These are phyloP conservation scores for Podosphaera leucotricha DNA, from an alignment of 2,329 filamentous ascomycete genomes.

Conservation along the genomic window DNA sequence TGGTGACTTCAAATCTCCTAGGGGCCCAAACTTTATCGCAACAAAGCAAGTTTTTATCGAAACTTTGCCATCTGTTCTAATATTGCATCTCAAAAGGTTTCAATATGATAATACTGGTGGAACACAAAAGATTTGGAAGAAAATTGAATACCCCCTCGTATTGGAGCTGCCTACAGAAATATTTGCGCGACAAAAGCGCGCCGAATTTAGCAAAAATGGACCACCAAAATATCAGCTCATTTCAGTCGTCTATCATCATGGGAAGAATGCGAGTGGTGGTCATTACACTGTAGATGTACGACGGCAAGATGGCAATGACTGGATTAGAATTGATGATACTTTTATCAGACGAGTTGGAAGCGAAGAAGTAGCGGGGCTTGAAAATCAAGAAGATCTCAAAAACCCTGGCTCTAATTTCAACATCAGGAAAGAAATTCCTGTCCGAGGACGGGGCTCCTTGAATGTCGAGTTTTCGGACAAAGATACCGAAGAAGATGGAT, in stretches of 20 bases:
- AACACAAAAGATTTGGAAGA: constrained; percentile 97
- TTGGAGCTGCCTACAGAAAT: constrained; percentile 82
- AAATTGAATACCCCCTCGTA: constrained; percentile 82
- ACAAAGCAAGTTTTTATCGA: constrained; percentile 95
- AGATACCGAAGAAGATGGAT: constrained; percentile 46
- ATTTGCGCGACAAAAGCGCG: constrained; percentile 51
- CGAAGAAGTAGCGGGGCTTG: constrained; percentile 73
- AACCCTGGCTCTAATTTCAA: constrained; percentile 41
- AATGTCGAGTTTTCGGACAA: constrained; percentile 37
- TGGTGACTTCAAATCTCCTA: constrained; percentile 59
- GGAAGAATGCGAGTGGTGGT: constrained; percentile 83
- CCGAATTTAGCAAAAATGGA: constrained; percentile 38
- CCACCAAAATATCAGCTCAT: constrained; percentile 69
- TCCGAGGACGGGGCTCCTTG: constrained; percentile 51
- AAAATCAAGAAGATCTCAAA: constrained; percentile 57
- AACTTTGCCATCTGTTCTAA: constrained; percentile 69
- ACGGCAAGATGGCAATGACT: constrained; percentile 81
- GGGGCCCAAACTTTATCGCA: constrained; percentile 51
- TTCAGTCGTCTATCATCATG: constrained; percentile 89
- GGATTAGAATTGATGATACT: constrained; percentile 91
- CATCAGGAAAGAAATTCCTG: constrained; percentile 28
- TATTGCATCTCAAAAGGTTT: constrained; percentile 91
- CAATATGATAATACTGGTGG: constrained; percentile 76
- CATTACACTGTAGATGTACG: constrained; percentile 97
- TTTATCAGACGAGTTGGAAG: constrained; percentile 62